A percentile compares a stretch with the other conserved stretches of the same genome.
Conservation (phyloP, 768 basidiomycete genomes). For the Russula ochroleuca region DNA sequence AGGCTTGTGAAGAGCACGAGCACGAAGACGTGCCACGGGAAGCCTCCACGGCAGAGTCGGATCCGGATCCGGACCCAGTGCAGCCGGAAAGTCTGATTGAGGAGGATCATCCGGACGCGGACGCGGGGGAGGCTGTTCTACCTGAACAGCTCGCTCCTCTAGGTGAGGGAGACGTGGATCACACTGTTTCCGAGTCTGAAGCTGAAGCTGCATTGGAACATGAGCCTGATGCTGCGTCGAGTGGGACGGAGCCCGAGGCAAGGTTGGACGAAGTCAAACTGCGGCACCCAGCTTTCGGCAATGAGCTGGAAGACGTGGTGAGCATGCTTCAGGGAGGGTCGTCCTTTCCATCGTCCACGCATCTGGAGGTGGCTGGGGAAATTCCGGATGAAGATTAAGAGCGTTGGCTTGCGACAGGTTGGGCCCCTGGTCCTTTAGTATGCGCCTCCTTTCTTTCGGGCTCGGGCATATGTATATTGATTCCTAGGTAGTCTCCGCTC, state of each 20-base stretch:
- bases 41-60: slow-evolving; percentile 11
- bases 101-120: slow-evolving; percentile 12
- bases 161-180: slow-evolving; percentile 21
- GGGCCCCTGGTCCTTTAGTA: background rate
- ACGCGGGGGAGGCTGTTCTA: slow-evolving; percentile 9
- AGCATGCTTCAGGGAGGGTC: slow-evolving; percentile 52
- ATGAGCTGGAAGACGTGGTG: slow-evolving; percentile 62
- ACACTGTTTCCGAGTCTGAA: slow-evolving; percentile 10
- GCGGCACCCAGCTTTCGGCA: slow-evolving; percentile 27
- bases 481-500: background rate
- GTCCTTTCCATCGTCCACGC: slow-evolving; percentile 26
- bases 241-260: slow-evolving; percentile 26
- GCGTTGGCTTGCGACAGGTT: background rate
- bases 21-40: slow-evolving; percentile 23
- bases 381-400: slow-evolving; percentile 49
- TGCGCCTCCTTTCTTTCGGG: background rate
- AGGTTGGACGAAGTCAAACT: slow-evolving; percentile 29
- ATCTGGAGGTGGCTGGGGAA: slow-evolving; percentile 39
- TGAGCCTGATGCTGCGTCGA: slow-evolving; percentile 21
- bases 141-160: slow-evolving; percentile 10
- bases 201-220: slow-evolving; percentile 21
- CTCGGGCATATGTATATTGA: background rate
- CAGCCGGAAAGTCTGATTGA: slow-evolving; percentile 1
- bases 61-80: background rate
- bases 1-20: slow-evolving; percentile 24